These are phyloP conservation scores for Yamadazyma dushanensis DNA, from an alignment of 1,139 yeast genomes.

Conservation along the genomic window DNA sequence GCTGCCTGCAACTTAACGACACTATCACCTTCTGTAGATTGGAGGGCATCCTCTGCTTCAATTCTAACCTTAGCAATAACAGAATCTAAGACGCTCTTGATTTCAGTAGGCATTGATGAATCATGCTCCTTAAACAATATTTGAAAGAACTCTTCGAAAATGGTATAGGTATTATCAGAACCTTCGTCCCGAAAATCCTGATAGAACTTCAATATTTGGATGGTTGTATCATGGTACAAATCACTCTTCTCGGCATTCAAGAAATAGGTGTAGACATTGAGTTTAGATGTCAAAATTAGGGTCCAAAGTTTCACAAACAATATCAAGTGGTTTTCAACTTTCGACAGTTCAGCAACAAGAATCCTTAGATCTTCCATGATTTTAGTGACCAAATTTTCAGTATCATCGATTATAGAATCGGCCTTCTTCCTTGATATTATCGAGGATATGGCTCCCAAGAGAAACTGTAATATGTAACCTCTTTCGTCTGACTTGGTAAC, in stretches of 20 bases:
- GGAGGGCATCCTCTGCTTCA: background rate
- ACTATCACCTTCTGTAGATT: background rate
- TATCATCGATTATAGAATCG: constrained; percentile 20
- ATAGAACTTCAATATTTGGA: constrained; percentile 26
- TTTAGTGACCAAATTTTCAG: constrained; percentile 20
- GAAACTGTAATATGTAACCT: constrained; percentile 23
- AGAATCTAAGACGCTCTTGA: constrained; percentile 1
- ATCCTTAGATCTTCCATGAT: constrained; percentile 25
- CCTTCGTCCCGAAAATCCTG: constrained; percentile 8
- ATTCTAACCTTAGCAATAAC: background rate
- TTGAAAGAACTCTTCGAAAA: constrained; percentile 2
- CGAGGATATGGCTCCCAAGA: constrained; percentile 27
- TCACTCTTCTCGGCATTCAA: constrained; percentile 23
- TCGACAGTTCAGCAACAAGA: constrained; percentile 23
- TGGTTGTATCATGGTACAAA: constrained; percentile 28
- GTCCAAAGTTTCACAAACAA: constrained; percentile 35
- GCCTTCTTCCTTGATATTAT: constrained; percentile 19
- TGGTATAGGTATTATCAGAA: background rate
- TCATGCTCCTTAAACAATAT: background rate
- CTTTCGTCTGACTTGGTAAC: constrained; percentile 20
- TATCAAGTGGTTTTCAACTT: constrained; percentile 16
- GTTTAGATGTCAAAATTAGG: constrained; percentile 18
- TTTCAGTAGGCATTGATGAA: constrained; percentile 1
- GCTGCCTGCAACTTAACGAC: background rate
- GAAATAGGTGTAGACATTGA: constrained; percentile 9